A percentile compares a stretch with the other conserved stretches of the same genome.
Conservation (phyloP, 2,329 filamentous ascomycete species). For the Aspergillus sp. region DNA sequence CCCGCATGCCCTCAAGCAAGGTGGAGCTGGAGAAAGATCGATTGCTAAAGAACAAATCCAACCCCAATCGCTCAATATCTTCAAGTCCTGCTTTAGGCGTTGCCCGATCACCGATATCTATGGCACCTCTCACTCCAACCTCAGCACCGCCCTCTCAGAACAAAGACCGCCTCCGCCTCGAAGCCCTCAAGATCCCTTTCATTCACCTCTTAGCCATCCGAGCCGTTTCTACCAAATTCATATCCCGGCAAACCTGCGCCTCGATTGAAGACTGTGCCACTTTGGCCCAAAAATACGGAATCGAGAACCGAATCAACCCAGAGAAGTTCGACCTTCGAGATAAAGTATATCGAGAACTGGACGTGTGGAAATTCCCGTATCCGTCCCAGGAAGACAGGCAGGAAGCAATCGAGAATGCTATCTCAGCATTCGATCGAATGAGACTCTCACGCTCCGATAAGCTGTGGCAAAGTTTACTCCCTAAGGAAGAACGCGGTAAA, state of each 20-base stretch:
- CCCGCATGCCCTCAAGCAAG: conserved; percentile 37
- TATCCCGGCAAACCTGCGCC: conserved; percentile 49
- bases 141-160: conserved; percentile 39
- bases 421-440: conserved; percentile 63
- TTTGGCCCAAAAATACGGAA: conserved; percentile 54
- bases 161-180: conserved; percentile 40
- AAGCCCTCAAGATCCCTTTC: conserved; percentile 47
- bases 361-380: conserved; percentile 63
- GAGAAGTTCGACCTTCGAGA: conserved; percentile 57
- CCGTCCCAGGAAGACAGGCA: conserved; percentile 56
- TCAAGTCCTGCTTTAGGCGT: conserved; percentile 43
- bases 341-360: conserved; percentile 61
- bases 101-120: conserved; percentile 36
- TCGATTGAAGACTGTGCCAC: conserved; percentile 49
- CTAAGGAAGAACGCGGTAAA: conserved; percentile 61
- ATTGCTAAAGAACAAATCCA: conserved; percentile 33
- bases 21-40: conserved; percentile 44
- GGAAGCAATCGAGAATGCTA: conserved; percentile 61
- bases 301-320: conserved; percentile 49
- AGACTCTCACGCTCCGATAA: conserved; percentile 60
- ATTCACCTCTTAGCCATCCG: conserved; percentile 56
- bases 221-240: conserved; percentile 48
- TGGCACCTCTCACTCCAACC: conserved; percentile 43
- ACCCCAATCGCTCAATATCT: conserved; percentile 40
- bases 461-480: conserved; percentile 62